Evolutionary conservation across 2,329 filamentous ascomycete genomes (phyloP).

Genomic region (Talaromyces albobiverticillius): DNA sequence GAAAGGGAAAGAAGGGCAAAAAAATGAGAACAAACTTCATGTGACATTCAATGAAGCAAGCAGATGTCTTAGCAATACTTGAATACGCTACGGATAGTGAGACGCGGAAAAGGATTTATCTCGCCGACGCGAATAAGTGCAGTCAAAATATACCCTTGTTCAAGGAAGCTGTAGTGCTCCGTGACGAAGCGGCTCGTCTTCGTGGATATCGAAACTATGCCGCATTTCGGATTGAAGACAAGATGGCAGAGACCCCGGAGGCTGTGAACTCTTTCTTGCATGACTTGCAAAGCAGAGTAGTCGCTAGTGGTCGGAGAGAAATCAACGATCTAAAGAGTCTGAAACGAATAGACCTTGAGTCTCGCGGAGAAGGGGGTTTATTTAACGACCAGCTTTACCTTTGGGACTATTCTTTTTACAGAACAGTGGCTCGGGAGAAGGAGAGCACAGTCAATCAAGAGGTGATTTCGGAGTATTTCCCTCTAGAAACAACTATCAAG

Average conservation of each 20-base stretch:
- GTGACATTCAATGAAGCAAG: too few relatives aligned
- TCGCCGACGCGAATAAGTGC: background rate
- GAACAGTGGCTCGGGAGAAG: background rate
- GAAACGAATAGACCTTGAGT: background rate
- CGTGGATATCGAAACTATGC: conserved; percentile 74
- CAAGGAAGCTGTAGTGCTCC: conserved; percentile 69
- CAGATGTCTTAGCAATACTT: too few relatives aligned
- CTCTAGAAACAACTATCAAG: conserved; percentile 66
- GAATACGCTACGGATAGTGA: too few relatives aligned
- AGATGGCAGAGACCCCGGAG: conserved; percentile 67
- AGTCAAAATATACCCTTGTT: conserved; percentile 68
- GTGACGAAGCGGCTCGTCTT: conserved; percentile 74
- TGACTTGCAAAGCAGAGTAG: background rate
- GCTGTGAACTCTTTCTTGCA: background rate
- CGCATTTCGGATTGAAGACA: conserved; percentile 63
- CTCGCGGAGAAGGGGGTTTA: background rate
- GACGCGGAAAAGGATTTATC: background rate
- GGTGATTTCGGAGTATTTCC: conserved; percentile 55
- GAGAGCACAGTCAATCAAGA: background rate
- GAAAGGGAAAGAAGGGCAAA: background rate
- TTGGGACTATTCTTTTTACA: background rate
- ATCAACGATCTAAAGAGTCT: background rate
- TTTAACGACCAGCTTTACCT: background rate
- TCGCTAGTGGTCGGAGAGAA: background rate
- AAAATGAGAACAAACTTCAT: background rate